These are phyloP conservation scores for Hypoxylon sp. DNA, from an alignment of 2,329 filamentous ascomycete genomes.

Conservation along the genomic window DNA sequence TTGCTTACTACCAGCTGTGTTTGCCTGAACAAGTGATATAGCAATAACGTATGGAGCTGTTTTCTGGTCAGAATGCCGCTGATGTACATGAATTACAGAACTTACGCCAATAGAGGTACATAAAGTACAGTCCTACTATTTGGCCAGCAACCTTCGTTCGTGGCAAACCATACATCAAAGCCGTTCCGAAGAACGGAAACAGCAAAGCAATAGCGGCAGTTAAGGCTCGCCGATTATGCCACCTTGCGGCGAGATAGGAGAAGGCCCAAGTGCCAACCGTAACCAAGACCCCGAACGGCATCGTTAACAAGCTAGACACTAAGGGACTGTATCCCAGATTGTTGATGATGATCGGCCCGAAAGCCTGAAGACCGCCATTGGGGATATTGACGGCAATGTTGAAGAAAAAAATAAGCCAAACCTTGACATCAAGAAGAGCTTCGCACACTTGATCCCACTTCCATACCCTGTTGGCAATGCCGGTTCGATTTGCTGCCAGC, in stretches of 20 bases:
- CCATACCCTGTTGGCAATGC: slow-evolving; percentile 50
- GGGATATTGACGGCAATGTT: slow-evolving; percentile 49
- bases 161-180: slow-evolving; percentile 42
- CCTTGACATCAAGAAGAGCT: slow-evolving; percentile 44
- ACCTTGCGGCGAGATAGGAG: slow-evolving; percentile 42
- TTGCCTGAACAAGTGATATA: slow-evolving; percentile 47
- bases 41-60: slow-evolving; percentile 48
- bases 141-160: slow-evolving; percentile 53
- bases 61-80: slow-evolving; percentile 3
- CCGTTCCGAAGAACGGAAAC: slow-evolving; percentile 44
- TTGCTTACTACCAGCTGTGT: slow-evolving; percentile 45
- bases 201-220: slow-evolving; percentile 41
- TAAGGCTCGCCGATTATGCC: slow-evolving; percentile 42
- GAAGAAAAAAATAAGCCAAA: slow-evolving; percentile 49
- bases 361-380: slow-evolving; percentile 49
- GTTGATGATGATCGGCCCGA: slow-evolving; percentile 47
- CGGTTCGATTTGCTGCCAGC: slow-evolving; percentile 55
- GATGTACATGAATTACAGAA: not conserved
- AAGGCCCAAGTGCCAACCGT: slow-evolving; percentile 44
- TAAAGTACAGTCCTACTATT: slow-evolving; percentile 56
- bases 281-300: slow-evolving; percentile 45
- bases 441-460: slow-evolving; percentile 50
- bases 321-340: slow-evolving; percentile 43
- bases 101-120: slow-evolving; percentile 56
- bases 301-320: slow-evolving; percentile 43